phyloP scores from a whole-genome alignment of 1,284 basidiomycete genomes.

The Rhodotorula sp. region DNA sequence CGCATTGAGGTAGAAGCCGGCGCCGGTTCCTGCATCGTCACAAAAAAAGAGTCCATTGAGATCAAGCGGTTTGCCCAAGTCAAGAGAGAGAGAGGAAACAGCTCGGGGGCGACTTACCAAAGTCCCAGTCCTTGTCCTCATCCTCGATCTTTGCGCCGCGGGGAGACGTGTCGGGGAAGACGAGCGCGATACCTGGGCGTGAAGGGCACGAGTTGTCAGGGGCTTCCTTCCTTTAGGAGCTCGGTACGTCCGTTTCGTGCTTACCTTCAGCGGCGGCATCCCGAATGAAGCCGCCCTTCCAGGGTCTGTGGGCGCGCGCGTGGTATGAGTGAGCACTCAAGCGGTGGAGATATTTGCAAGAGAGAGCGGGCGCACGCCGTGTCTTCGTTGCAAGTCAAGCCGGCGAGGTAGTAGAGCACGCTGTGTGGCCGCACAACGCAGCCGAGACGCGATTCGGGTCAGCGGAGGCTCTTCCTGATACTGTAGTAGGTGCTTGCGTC shows the following conservation, averaged over 20 bases:
- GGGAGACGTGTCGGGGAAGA: slow-evolving; percentile 96
- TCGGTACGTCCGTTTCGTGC: not conserved
- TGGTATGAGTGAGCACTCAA: not conserved
- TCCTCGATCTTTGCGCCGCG: slow-evolving; percentile 85
- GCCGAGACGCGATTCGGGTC: too few relatives aligned
- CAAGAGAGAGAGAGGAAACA: not conserved
- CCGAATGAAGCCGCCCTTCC: slow-evolving; percentile 81
- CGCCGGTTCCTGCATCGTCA: slow-evolving; percentile 56
- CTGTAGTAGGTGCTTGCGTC: too few relatives aligned
- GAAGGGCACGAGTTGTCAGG: not conserved
- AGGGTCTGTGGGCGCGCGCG: slow-evolving; percentile 59
- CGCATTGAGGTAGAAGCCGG: slow-evolving; percentile 91
- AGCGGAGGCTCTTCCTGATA: too few relatives aligned
- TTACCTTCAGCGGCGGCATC: slow-evolving; percentile 69
- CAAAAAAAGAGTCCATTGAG: too few relatives aligned
- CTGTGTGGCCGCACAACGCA: not conserved
- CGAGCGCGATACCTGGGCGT: slow-evolving; percentile 67
- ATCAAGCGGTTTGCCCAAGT: not conserved
- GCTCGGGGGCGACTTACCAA: slow-evolving; percentile 39
- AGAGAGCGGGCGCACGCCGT: slow-evolving; percentile 63
- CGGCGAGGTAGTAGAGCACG: slow-evolving; percentile 80
- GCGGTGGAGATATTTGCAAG: not conserved
- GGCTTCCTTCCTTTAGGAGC: too few relatives aligned
- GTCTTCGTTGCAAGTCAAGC: slow-evolving; percentile 93
- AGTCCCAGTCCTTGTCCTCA: slow-evolving; percentile 81